A percentile compares a stretch with the other conserved stretches of the same genome.
Conservation (phyloP, 2,329 filamentous ascomycete species). For the Xylaria sp. region DNA sequence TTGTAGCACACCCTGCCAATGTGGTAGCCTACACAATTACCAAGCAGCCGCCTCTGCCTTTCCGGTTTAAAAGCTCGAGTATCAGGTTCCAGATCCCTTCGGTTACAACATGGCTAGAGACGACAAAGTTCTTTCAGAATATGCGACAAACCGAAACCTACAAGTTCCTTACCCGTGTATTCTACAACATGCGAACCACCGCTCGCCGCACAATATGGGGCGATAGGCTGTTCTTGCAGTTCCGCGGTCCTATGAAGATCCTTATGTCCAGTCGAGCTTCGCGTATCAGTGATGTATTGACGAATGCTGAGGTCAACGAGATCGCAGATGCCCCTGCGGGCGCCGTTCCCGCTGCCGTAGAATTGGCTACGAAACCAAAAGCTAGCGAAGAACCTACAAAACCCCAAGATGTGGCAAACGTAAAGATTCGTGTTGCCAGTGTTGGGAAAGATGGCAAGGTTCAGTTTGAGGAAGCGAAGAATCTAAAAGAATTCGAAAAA, state of each 20-base stretch:
- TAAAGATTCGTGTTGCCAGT: constrained; percentile 65
- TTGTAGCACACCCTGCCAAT: constrained; percentile 90
- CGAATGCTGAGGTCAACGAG: constrained; percentile 84
- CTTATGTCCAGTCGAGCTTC: constrained; percentile 89
- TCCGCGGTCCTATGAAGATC: constrained; percentile 86
- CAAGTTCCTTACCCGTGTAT: constrained; percentile 71
- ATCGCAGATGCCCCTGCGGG: constrained; percentile 86
- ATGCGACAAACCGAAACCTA: constrained; percentile 79
- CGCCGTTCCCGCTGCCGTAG: constrained; percentile 68
- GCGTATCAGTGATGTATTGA: constrained; percentile 80
- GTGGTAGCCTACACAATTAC: constrained; percentile 89
- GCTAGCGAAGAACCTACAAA: constrained; percentile 43
- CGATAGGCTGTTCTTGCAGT: constrained; percentile 89
- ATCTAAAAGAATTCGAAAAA: constrained; percentile 63
- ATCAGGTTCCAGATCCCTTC: constrained; percentile 84
- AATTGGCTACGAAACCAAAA: constrained; percentile 55
- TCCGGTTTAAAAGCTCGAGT: constrained; percentile 83
- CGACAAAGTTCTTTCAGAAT: constrained; percentile 76
- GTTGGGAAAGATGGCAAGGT: constrained; percentile 72
- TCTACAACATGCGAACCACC: constrained; percentile 79
- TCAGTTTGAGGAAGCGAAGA: constrained; percentile 69
- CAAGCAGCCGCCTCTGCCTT: constrained; percentile 78
- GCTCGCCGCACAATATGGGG: constrained; percentile 89
- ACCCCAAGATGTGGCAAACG: constrained; percentile 51
- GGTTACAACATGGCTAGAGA: constrained; percentile 71